These are phyloP conservation scores for Nakataea oryzae DNA, from an alignment of 2,329 filamentous ascomycete genomes.

Conservation along the genomic window DNA sequence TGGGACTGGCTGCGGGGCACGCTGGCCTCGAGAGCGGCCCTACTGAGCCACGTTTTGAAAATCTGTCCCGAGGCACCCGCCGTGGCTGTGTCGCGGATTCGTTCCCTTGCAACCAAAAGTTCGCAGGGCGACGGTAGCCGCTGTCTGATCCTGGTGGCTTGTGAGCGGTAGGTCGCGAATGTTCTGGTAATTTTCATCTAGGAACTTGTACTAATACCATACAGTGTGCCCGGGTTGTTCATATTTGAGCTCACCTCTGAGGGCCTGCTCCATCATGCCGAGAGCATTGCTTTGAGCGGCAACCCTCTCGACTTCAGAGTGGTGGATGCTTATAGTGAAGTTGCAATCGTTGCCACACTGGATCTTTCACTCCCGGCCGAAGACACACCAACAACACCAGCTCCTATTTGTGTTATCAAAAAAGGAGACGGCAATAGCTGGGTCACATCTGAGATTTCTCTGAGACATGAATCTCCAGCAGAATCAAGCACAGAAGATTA, in stretches of 20 bases:
- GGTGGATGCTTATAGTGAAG: constrained; percentile 18
- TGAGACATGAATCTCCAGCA: not conserved
- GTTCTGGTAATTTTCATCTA: constrained; percentile 10
- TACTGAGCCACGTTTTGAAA: constrained; percentile 33
- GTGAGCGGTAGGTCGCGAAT: constrained; percentile 30
- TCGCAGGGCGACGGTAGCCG: constrained; percentile 12
- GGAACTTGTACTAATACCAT: not conserved
- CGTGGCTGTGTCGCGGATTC: constrained; percentile 35
- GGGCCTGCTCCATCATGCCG: constrained; percentile 35
- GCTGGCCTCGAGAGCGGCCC: constrained; percentile 41
- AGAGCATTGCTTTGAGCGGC: constrained; percentile 46
- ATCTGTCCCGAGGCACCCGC: constrained; percentile 24
- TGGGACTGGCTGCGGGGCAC: constrained; percentile 67
- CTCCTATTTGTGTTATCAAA: not conserved
- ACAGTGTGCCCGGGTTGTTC: constrained; percentile 52
- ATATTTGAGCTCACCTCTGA: constrained; percentile 44
- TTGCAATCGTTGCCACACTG: constrained; percentile 25
- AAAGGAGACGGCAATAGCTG: not conserved
- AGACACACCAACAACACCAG: not conserved
- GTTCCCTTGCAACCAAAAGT: constrained; percentile 16
- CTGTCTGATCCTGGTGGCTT: constrained; percentile 26
- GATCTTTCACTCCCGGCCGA: constrained; percentile 9
- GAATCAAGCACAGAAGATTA: not conserved
- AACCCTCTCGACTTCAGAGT: constrained; percentile 49
- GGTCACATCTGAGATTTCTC: not conserved